Base-by-base conservation (phyloP, 1,284 basidiomycete genomes). In the Schizophyllum amplum region DNA sequence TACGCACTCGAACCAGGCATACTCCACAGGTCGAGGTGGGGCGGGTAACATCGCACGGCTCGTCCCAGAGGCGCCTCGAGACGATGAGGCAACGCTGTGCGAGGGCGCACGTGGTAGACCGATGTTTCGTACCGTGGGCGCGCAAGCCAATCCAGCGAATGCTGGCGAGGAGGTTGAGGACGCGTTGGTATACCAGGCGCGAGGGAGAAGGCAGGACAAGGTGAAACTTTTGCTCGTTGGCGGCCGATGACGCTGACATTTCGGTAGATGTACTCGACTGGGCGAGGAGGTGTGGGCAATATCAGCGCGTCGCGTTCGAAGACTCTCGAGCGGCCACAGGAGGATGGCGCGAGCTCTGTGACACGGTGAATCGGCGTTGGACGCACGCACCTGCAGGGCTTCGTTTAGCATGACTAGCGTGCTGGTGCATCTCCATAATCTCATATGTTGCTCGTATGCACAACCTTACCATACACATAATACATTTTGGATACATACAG, bases 11-110 rank as follows among this genome's bases (percentile, higher is more conserved):
- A n/a, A n/a, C n/a, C 65, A 61, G n/a, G 56, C 72, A 27, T 78
- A 81, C 61, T 81, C 80, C 23, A 78, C 75, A 5, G 87, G 86
- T 0, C 76, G 88, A 13, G 88, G 88, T 22, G 88, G 88, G 4
- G 75, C 69, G 0, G 88, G 87, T 1, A 90, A 90, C 64, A 75
- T 88, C 48, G 66, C 69, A 9, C 33, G 33, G 2, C 33, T 42
- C 3, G 33, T 42, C 33, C 13, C 17, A 2, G 13, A 42, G 13
- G 13, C 33, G 3, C 17, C 33, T 9, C 11, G 17, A 17, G 33
- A 42, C 33, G 33, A 42, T 17, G 33, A 42, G 13, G 33, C 33
- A 17, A 42, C 33, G 4, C 33, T 42, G 33, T 42, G 33, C 33
- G 33, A 42, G 11, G 33, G 33, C n/a, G n/a, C n/a, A 17, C 2